A percentile compares a stretch with the other conserved stretches of the same genome.
Conservation (phyloP, 2,329 filamentous ascomycete species). For the Aspergillus proliferans region DNA sequence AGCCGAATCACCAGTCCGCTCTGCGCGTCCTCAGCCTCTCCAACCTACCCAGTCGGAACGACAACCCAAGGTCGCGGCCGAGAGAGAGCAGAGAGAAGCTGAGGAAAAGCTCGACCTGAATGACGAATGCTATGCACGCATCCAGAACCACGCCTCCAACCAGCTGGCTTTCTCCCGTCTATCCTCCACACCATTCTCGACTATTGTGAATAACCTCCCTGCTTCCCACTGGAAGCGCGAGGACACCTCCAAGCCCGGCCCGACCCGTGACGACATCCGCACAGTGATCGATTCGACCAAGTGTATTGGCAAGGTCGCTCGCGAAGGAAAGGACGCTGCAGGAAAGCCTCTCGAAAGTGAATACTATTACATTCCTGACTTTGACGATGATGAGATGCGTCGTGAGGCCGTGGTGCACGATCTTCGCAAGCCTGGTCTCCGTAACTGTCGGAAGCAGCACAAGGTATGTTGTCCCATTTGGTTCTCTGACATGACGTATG, state of each 20-base stretch:
- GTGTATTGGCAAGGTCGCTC: slow-evolving; percentile 81
- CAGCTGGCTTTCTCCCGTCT: slow-evolving; percentile 92
- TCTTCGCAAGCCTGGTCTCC: slow-evolving; percentile 78
- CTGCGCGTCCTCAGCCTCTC: slow-evolving; percentile 29
- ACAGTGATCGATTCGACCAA: slow-evolving; percentile 64
- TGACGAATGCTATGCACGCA: slow-evolving; percentile 26
- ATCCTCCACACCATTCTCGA: slow-evolving; percentile 83
- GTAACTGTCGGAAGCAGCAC: slow-evolving; percentile 89
- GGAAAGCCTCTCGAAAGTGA: slow-evolving; percentile 91
- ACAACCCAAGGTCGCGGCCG: slow-evolving; percentile 11
- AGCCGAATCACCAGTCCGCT: slow-evolving; percentile 55
- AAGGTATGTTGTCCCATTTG: slow-evolving; percentile 60
- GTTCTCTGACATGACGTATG: slow-evolving; percentile 2
- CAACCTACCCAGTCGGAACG: slow-evolving; percentile 26
- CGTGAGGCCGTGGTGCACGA: slow-evolving; percentile 78
- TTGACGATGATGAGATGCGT: slow-evolving; percentile 71
- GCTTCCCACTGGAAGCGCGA: slow-evolving; percentile 51
- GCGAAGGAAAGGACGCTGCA: slow-evolving; percentile 91
- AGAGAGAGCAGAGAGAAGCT: slow-evolving; percentile 12
- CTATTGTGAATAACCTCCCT: slow-evolving; percentile 81
- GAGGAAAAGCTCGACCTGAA: slow-evolving; percentile 14
- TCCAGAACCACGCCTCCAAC: slow-evolving; percentile 80
- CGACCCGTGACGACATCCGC: slow-evolving; percentile 61
- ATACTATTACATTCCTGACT: slow-evolving; percentile 91
- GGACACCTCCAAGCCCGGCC: slow-evolving; percentile 33